Percentiles rank a stretch among this genome's conserved stretches.
phyloP scores from a whole-genome alignment of 768 basidiomycete genomes.

The Phanerochaete carnosa region DNA sequence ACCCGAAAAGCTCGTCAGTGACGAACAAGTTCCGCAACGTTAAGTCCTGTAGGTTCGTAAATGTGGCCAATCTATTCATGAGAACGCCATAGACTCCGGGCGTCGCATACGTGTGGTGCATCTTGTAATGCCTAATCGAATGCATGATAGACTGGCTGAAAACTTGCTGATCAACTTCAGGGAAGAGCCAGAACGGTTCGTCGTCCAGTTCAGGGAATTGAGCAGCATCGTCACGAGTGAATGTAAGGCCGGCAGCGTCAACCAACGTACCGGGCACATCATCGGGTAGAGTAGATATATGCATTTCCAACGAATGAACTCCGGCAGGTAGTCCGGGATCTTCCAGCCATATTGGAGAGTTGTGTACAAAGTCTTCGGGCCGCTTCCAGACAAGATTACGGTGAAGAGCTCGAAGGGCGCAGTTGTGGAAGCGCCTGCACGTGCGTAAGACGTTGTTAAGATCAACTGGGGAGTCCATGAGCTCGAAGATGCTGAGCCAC shows the following conservation, averaged over 20 bases:
- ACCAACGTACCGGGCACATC: slow-evolving; percentile 6
- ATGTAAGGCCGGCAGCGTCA: slow-evolving; percentile 8
- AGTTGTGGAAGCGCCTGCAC: slow-evolving; percentile 28
- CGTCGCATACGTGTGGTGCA: slow-evolving; percentile 12
- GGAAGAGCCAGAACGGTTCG: slow-evolving; percentile 1
- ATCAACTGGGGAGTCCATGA: slow-evolving; percentile 27
- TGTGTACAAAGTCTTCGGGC: slow-evolving; percentile 26
- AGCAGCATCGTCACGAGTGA: background rate
- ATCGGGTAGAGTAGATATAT: slow-evolving; percentile 16
- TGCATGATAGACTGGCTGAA: slow-evolving; percentile 2
- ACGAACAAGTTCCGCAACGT: slow-evolving; percentile 35
- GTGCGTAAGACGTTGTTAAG: slow-evolving; percentile 30
- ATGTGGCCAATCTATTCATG: slow-evolving; percentile 23
- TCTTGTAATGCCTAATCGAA: slow-evolving; percentile 12
- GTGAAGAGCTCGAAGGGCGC: slow-evolving; percentile 30
- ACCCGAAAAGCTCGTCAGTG: slow-evolving; percentile 30
- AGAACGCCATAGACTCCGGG: slow-evolving; percentile 15
- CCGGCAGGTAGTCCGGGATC: slow-evolving; percentile 12
- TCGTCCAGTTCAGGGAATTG: background rate
- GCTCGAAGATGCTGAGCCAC: slow-evolving; percentile 37
- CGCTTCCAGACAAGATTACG: slow-evolving; percentile 31
- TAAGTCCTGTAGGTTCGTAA: slow-evolving; percentile 35
- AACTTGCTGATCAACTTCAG: background rate
- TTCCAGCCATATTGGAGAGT: slow-evolving; percentile 18
- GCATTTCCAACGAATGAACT: slow-evolving; percentile 19